These are phyloP conservation scores for Boletus bicolor DNA, from an alignment of 768 basidiomycete genomes.

Conservation along the genomic window DNA sequence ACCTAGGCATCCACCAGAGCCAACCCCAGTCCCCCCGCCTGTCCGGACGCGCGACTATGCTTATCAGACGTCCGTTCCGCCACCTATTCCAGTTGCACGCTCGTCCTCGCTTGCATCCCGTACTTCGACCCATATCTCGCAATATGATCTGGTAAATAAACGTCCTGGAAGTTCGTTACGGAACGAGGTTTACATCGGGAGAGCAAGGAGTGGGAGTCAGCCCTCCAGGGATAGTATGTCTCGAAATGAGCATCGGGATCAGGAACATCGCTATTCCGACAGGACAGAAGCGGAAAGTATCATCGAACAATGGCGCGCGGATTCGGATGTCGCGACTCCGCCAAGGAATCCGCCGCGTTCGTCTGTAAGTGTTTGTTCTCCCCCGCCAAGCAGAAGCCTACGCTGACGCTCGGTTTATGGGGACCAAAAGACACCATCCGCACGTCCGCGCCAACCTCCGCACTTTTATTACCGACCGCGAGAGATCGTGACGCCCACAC, in stretches of 20 bases:
- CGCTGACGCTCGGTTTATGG: slow-evolving; percentile 6
- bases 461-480: slow-evolving; percentile 28
- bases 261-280: slow-evolving; percentile 13
- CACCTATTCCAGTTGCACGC: slow-evolving; percentile 11
- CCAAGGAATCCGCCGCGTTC: slow-evolving; percentile 20
- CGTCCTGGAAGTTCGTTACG: slow-evolving; percentile 25
- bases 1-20: slow-evolving; percentile 3
- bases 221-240: slow-evolving; percentile 16
- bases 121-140: slow-evolving; percentile 31
- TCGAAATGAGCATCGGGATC: slow-evolving; percentile 16
- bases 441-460: slow-evolving; percentile 9
- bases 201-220: slow-evolving; percentile 26
- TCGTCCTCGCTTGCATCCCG: slow-evolving; percentile 26
- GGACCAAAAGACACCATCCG: slow-evolving; percentile 15
- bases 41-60: slow-evolving; percentile 29
- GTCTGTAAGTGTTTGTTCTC: slow-evolving; percentile 13
- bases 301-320: slow-evolving; percentile 31
- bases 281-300: slow-evolving; percentile 28
- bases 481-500: slow-evolving; percentile 31
- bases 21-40: slow-evolving; percentile 22
- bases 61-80: slow-evolving; percentile 19
- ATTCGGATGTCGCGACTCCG: slow-evolving; percentile 21
- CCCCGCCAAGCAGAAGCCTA: not conserved
- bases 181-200: slow-evolving; percentile 21
- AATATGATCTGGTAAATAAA: slow-evolving; percentile 30